Percentiles rank a stretch among this genome's conserved stretches.
phyloP scores from a whole-genome alignment of 2,329 filamentous ascomycete genomes.

The Xylaria digitata region DNA sequence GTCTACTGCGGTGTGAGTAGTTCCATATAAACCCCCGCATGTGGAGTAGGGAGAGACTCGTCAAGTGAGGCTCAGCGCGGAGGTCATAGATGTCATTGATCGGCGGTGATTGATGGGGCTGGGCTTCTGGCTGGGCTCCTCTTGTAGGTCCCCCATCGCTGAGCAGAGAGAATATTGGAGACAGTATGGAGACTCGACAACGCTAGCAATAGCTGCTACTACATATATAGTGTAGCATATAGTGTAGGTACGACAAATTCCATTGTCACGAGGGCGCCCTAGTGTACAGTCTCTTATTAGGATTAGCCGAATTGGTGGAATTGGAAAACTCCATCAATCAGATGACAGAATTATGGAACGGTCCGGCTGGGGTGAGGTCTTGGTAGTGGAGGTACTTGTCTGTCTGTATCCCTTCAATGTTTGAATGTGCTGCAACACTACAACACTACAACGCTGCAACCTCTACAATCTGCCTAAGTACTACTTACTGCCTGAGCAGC shows the following conservation, averaged over 20 bases:
- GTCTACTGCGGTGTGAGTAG: background rate
- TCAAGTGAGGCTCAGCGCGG: slow-evolving; percentile 29
- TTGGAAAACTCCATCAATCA: slow-evolving; percentile 34
- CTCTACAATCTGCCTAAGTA: no score
- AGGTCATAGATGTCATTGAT: slow-evolving; percentile 33
- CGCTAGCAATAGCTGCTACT: background rate
- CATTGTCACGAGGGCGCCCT: slow-evolving; percentile 3
- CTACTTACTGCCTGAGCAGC: no score
- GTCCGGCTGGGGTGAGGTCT: background rate
- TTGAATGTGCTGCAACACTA: no score
- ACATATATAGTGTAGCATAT: no score
- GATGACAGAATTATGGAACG: background rate
- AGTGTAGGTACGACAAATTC: slow-evolving; percentile 5
- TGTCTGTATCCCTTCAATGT: no score
- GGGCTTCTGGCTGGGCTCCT: slow-evolving; percentile 5
- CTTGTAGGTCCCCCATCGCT: slow-evolving; percentile 9
- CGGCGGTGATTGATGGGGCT: slow-evolving; percentile 1
- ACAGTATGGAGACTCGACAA: background rate
- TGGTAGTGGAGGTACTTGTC: no score
- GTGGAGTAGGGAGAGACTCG: slow-evolving; percentile 25
- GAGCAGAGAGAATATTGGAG: background rate
- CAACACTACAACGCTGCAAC: no score
- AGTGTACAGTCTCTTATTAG: background rate
- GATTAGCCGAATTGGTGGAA: slow-evolving; percentile 24
- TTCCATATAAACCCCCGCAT: slow-evolving; percentile 17